Evolutionary conservation across 2,329 filamentous ascomycete genomes (phyloP).

Genomic region (Fusarium continuum): DNA sequence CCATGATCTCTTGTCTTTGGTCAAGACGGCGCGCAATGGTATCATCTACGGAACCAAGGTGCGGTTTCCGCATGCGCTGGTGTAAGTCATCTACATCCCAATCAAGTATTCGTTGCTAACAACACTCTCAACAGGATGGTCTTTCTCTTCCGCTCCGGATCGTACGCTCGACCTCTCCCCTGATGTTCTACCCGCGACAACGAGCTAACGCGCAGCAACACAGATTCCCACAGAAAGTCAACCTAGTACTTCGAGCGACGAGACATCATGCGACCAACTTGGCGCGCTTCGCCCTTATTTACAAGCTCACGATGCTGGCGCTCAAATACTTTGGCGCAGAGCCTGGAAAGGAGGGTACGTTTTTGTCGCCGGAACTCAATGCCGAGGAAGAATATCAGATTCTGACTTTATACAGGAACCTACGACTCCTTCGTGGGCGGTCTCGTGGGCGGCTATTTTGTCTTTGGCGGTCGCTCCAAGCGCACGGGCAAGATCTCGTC

Average conservation of each 20-base stretch:
- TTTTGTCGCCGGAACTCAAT: slow-evolving; percentile 37
- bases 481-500: slow-evolving; percentile 76
- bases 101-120: slow-evolving; percentile 28
- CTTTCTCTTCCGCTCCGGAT: slow-evolving; percentile 92
- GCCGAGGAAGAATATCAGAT: background rate
- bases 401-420: slow-evolving; percentile 56
- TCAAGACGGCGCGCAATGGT: slow-evolving; percentile 96
- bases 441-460: slow-evolving; percentile 87
- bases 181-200: background rate
- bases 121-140: slow-evolving; percentile 74
- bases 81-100: slow-evolving; percentile 56
- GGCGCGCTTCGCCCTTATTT: slow-evolving; percentile 88
- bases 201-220: slow-evolving; percentile 27
- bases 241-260: slow-evolving; percentile 84
- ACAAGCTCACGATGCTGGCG: slow-evolving; percentile 83
- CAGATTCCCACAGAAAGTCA: slow-evolving; percentile 77
- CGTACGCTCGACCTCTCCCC: slow-evolving; percentile 60
- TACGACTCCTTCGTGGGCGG: slow-evolving; percentile 90
- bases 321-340: slow-evolving; percentile 70
- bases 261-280: slow-evolving; percentile 91
- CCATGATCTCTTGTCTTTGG: slow-evolving; percentile 82
- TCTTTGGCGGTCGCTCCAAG: slow-evolving; percentile 77
- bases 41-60: slow-evolving; percentile 97
- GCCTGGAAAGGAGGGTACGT: slow-evolving; percentile 66
- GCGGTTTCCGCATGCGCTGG: slow-evolving; percentile 95